These are phyloP conservation scores for Fusarium ambrosium DNA, from an alignment of 2,329 filamentous ascomycete species.

Conservation along the genomic window DNA sequence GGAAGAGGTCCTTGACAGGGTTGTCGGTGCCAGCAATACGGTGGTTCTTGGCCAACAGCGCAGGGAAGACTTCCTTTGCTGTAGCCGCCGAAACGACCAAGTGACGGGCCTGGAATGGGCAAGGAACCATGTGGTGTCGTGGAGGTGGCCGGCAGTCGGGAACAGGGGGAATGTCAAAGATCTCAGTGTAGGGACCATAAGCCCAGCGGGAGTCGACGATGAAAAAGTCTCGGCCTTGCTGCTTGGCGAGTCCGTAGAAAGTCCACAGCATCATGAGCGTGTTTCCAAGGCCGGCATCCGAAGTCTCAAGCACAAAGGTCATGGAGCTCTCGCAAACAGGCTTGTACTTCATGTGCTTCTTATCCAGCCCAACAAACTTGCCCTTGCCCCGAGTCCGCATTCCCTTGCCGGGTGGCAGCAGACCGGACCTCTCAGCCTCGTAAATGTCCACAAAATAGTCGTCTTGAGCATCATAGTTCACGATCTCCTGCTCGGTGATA, in stretches of 20 bases:
- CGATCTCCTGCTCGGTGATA: slow-evolving; percentile 59
- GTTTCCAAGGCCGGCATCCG: slow-evolving; percentile 82
- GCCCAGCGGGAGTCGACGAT: slow-evolving; percentile 88
- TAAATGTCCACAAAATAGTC: slow-evolving; percentile 80
- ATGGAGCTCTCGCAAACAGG: slow-evolving; percentile 77
- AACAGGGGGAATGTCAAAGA: slow-evolving; percentile 76
- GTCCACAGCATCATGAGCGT: slow-evolving; percentile 86
- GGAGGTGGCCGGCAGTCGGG: slow-evolving; percentile 79
- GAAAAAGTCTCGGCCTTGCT: slow-evolving; percentile 83
- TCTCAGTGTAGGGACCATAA: slow-evolving; percentile 80
- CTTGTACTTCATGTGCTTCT: slow-evolving; percentile 59
- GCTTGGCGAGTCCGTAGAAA: slow-evolving; percentile 82
- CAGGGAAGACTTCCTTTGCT: slow-evolving; percentile 73
- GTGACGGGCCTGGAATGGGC: slow-evolving; percentile 81
- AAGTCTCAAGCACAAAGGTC: slow-evolving; percentile 81
- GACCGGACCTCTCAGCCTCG: slow-evolving; percentile 75
- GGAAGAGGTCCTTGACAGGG: slow-evolving; percentile 69
- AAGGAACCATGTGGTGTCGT: slow-evolving; percentile 82
- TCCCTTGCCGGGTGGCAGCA: slow-evolving; percentile 62
- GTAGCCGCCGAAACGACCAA: slow-evolving; percentile 81
- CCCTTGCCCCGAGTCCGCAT: slow-evolving; percentile 57
- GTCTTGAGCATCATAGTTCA: slow-evolving; percentile 73
- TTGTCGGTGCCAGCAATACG: slow-evolving; percentile 42
- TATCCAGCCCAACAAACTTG: slow-evolving; percentile 63
- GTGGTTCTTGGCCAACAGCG: slow-evolving; percentile 57